These are phyloP conservation scores for Mycotypha africana DNA, from an alignment of 371 early-diverging fungal genomes.

Conservation along the genomic window DNA sequence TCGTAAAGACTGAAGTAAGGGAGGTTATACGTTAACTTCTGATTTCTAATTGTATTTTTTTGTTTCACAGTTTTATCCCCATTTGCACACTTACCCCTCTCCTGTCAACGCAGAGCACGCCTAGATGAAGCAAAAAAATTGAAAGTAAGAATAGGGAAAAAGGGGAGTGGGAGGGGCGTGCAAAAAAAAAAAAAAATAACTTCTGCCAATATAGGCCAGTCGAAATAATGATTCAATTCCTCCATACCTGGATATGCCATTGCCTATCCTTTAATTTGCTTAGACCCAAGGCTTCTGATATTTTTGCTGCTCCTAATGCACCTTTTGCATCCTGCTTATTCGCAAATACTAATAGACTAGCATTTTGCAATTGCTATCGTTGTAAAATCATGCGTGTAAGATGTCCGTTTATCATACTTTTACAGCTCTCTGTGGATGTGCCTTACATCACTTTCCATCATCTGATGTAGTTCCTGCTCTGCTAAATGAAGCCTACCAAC, in stretches of 20 bases:
- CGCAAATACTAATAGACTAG: slow-evolving; percentile 63
- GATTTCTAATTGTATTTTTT: neutral
- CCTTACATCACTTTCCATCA: slow-evolving; percentile 70
- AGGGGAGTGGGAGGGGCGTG: too few species aligned
- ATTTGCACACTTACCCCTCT: slow-evolving; percentile 49
- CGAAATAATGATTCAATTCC: neutral
- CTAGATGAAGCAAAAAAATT: slow-evolving; percentile 10
- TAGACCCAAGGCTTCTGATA: slow-evolving; percentile 62
- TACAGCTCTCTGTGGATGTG: too few species aligned
- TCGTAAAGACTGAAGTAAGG: slow-evolving; percentile 49
- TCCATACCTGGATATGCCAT: slow-evolving; percentile 69
- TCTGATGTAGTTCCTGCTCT: slow-evolving; percentile 60
- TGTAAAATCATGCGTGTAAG: too few species aligned
- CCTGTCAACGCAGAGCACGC: slow-evolving; percentile 72
- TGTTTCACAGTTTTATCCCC: neutral
- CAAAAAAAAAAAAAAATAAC: too few species aligned
- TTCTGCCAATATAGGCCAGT: too few species aligned
- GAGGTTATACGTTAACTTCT: too few species aligned
- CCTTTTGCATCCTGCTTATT: slow-evolving; percentile 73
- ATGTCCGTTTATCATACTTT: too few species aligned
- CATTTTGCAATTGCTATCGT: slow-evolving; percentile 51
- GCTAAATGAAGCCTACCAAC: slow-evolving; percentile 59
- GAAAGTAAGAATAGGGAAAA: neutral
- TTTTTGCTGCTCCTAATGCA: slow-evolving; percentile 59
- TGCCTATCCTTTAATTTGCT: slow-evolving; percentile 63